These are phyloP conservation scores for Amaranthus hypochondriacus DNA, from an alignment of 148 eudicot species.

Conservation along the genomic window DNA sequence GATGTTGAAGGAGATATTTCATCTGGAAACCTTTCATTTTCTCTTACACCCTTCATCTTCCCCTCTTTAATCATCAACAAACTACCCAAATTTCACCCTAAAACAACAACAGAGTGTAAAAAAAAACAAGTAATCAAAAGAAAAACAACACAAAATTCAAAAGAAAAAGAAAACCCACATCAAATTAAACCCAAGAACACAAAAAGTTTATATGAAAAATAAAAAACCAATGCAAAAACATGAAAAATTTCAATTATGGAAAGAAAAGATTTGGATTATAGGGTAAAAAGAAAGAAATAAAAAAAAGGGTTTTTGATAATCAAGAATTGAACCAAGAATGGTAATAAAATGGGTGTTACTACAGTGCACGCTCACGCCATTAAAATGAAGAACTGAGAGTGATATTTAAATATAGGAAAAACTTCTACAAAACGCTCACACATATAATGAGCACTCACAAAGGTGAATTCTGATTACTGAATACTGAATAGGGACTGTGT, in stretches of 20 bases:
- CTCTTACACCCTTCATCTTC: conserved; percentile 33
- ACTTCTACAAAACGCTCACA: conserved; percentile 11
- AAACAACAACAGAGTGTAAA: conserved; percentile 28
- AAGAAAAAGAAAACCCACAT: neutral
- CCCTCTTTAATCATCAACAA: conserved; percentile 29
- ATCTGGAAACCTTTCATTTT: conserved; percentile 28
- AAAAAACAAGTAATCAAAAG: neutral
- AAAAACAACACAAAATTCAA: conserved; percentile 7
- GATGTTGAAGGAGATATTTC: conserved; percentile 28
- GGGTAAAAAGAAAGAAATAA: neutral
- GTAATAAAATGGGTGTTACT: conserved; percentile 30
- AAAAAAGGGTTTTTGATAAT: conserved; percentile 17
- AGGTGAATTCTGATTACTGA: neutral
- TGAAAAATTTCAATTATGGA: neutral
- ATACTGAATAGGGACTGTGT: neutral
- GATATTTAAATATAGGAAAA: conserved; percentile 20
- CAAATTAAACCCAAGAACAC: conserved; percentile 13
- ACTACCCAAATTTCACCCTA: neutral
- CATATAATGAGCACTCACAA: conserved; percentile 16
- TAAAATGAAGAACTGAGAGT: conserved; percentile 36
- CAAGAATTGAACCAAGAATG: conserved; percentile 31
- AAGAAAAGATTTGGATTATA: conserved; percentile 8
- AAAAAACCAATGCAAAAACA: conserved; percentile 21
- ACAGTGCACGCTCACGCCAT: conserved; percentile 54
- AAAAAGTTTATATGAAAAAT: neutral